Evolutionary conservation across 2,329 filamentous ascomycete species (phyloP).

Genomic region (Knoxdaviesia capensis): DNA sequence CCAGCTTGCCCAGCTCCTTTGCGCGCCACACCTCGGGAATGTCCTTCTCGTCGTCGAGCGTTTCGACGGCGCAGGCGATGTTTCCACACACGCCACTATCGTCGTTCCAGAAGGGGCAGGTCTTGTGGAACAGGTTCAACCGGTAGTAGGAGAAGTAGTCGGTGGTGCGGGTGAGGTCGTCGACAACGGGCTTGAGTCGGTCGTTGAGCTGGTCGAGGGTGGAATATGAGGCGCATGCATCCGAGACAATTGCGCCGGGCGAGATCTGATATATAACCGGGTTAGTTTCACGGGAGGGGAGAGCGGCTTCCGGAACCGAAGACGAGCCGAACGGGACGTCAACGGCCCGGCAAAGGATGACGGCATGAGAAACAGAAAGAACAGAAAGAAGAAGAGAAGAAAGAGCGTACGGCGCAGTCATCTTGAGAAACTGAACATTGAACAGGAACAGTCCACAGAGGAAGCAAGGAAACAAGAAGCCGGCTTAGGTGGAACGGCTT

Average conservation of each 20-base stretch:
- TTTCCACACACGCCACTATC: constrained; percentile 90
- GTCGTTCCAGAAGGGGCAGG: constrained; percentile 92
- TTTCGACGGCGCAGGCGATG: constrained; percentile 88
- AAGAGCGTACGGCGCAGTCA: constrained; percentile 30
- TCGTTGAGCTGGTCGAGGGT: constrained; percentile 73
- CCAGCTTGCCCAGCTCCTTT: constrained; percentile 76
- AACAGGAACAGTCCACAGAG: constrained; percentile 28
- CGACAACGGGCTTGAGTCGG: constrained; percentile 53
- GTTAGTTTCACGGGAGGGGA: constrained; percentile 16
- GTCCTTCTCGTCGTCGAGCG: constrained; percentile 84
- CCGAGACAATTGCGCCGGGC: constrained; percentile 70
- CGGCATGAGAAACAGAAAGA: constrained; percentile 3
- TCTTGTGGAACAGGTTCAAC: constrained; percentile 82
- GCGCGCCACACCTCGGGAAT: constrained; percentile 84
- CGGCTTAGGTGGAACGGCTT: no score
- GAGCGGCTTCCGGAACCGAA: not conserved
- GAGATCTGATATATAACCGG: constrained; percentile 44
- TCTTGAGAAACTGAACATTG: constrained; percentile 21
- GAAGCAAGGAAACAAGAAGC: constrained; percentile 17
- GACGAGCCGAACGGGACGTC: constrained; percentile 2
- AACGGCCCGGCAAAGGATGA: constrained; percentile 5
- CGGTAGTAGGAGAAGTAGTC: constrained; percentile 98
- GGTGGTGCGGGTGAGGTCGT: constrained; percentile 65
- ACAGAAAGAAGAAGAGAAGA: constrained; percentile 5
- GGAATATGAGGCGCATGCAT: constrained; percentile 85